Evolutionary conservation across 331 rosid genomes (phyloP), one percentile per base, ranked within the genome.

Genomic region (Arachis monticola): DNA sequence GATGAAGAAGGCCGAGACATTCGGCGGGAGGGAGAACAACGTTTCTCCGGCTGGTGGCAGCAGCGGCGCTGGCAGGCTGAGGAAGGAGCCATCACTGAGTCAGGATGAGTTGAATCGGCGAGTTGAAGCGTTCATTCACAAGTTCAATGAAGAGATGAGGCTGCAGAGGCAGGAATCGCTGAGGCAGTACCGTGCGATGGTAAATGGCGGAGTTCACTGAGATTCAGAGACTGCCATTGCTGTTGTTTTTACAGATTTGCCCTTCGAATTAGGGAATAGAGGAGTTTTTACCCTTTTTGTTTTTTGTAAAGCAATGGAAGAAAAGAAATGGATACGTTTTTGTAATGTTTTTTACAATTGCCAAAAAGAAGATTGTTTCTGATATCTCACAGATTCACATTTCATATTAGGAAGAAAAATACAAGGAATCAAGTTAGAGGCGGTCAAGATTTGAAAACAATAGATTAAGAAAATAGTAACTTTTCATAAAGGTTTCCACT

Each of bases 81-180:
- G 87, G 89, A 86, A 79, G 48, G 97, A 88, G 53, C 59, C 97
- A 69, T 92, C 97, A 73, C 85, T 87, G 93, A 81, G 90, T 72
- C 97, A 94, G 85, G 97, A 94, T 83, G 99, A 94, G 79, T 69
- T 94, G 97, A 90, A 94, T 76, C 91, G 97, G 48, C 97, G 99
- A 73, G 99, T 92, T n/a, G 99, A 94, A 76, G 99, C 97, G 69
- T 94, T 94, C 47, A 94, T 94, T 22, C 90, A 86, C 44, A 94
- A 94, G 91, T 88, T 90, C 60, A 94, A 94, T 67, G 86, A 86
- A 72, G 99, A 92, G 70, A 94, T 94, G 99, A 86, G 97, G 89
- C 46, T 94, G 86, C 99, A 94, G 89, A 86, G 97, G 79, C 96
- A 92, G 78, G 96, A 88, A 42, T 91, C 97, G 65, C 62, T 91